Conservation (phyloP, 2,329 filamentous ascomycete genomes). For the Phialophora chinensis region DNA sequence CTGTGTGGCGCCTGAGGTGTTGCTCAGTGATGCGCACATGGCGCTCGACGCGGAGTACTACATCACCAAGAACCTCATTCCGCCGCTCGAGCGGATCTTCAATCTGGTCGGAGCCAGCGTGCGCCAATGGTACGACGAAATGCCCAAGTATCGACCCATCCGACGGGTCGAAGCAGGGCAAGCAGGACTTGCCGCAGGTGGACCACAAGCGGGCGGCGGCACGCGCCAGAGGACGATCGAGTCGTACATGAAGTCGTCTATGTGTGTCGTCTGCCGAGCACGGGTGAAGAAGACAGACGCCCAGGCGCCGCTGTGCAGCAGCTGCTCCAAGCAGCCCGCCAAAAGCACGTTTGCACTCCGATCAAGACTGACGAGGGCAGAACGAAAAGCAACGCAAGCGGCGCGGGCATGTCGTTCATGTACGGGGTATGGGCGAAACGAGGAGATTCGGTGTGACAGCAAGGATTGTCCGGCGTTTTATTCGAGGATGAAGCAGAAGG, state of each 20-base stretch:
- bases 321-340: conserved; percentile 50
- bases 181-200: conserved; percentile 42
- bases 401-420: conserved; percentile 79
- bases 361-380: conserved; percentile 65
- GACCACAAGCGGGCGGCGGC: conserved; percentile 43
- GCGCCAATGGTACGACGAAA: conserved; percentile 89
- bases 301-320: conserved; percentile 47
- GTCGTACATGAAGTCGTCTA: conserved; percentile 82
- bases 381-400: conserved; percentile 69
- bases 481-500: conserved; percentile 48
- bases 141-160: conserved; percentile 86
- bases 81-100: conserved; percentile 93
- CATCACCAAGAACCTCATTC: conserved; percentile 93
- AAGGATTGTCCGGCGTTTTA: conserved; percentile 95
- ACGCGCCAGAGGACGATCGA: conserved; percentile 79
- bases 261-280: conserved; percentile 76
- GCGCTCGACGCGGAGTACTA: conserved; percentile 95
- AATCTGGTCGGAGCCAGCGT: conserved; percentile 94
- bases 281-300: conserved; percentile 61
- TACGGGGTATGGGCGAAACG: conserved; percentile 71
- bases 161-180: conserved; percentile 63
- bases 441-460: conserved; percentile 85
- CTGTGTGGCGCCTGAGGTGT: conserved; percentile 83
- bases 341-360: conserved; percentile 69
- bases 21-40: conserved; percentile 76